phyloP scores from a whole-genome alignment of 495 filamentous ascomycete species.

The Podospora pseudocomata region DNA sequence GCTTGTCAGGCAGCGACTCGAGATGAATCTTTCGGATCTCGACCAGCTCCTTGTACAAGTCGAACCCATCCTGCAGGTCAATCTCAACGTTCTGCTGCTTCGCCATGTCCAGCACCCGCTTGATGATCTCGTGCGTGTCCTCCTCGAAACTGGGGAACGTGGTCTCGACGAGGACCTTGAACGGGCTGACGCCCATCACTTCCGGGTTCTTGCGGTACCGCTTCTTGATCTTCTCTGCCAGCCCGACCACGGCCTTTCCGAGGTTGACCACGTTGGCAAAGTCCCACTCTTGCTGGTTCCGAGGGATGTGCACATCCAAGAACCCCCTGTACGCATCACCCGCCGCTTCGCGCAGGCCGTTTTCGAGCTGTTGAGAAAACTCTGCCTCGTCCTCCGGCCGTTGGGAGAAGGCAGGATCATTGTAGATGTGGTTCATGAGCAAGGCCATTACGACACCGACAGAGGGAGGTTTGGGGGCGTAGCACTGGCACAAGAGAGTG shows the following conservation, averaged over 20 bases:
- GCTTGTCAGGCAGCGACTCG: slow-evolving; percentile 59
- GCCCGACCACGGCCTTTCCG: slow-evolving; percentile 75
- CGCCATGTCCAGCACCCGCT: slow-evolving; percentile 68
- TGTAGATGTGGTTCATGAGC: slow-evolving; percentile 75
- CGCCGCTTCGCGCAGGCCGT: slow-evolving; percentile 70
- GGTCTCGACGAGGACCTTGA: slow-evolving; percentile 73
- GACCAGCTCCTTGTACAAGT: slow-evolving; percentile 82
- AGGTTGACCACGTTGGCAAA: slow-evolving; percentile 83
- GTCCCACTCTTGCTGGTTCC: slow-evolving; percentile 73
- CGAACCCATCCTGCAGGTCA: slow-evolving; percentile 84
- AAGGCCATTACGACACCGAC: slow-evolving; percentile 79
- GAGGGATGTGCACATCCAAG: slow-evolving; percentile 68
- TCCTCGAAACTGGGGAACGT: slow-evolving; percentile 86
- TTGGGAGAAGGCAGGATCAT: slow-evolving; percentile 70
- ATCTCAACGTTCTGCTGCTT: slow-evolving; percentile 69
- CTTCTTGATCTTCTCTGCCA: slow-evolving; percentile 84
- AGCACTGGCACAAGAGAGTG: slow-evolving; percentile 80
- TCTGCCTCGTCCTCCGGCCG: slow-evolving; percentile 62
- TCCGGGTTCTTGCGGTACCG: slow-evolving; percentile 84
- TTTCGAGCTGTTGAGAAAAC: slow-evolving; percentile 65
- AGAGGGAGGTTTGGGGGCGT: slow-evolving; percentile 75
- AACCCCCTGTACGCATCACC: slow-evolving; percentile 67
- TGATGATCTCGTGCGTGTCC: slow-evolving; percentile 78
- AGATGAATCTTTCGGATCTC: slow-evolving; percentile 76
- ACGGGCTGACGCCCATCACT: slow-evolving; percentile 85